phyloP scores from a whole-genome alignment of 1,284 basidiomycete species.

The Microbotryum intermedium region DNA sequence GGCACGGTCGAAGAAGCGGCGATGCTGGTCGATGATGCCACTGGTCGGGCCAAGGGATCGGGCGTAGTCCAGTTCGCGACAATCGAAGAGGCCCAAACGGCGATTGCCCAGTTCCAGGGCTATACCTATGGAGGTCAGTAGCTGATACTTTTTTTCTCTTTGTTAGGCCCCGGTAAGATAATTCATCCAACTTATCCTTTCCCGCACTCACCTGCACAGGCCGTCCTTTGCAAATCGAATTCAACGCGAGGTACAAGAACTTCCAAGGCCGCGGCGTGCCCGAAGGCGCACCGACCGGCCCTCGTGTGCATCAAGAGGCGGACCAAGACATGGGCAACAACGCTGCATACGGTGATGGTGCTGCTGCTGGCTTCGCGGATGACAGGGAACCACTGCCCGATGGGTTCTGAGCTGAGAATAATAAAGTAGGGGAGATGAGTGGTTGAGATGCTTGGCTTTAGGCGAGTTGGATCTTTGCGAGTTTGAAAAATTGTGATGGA shows the following conservation, averaged over 20 bases:
- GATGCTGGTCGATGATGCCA: slow-evolving; percentile 63
- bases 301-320: neutral
- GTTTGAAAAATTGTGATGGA: no score
- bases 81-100: slow-evolving; percentile 79
- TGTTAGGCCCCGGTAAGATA: neutral
- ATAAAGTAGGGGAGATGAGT: no score
- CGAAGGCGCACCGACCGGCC: neutral
- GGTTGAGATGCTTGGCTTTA: no score
- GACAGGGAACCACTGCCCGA: neutral
- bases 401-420: no score
- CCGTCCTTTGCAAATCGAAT: slow-evolving; percentile 20
- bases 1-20: slow-evolving; percentile 90
- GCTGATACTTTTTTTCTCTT: neutral
- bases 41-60: slow-evolving; percentile 70
- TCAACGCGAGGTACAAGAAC: slow-evolving; percentile 22
- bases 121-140: slow-evolving; percentile 33
- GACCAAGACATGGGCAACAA: neutral
- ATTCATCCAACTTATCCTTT: neutral
- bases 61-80: slow-evolving; percentile 94
- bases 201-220: neutral
- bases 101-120: slow-evolving; percentile 61
- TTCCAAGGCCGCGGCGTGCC: neutral
- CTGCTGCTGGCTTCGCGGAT: neutral
- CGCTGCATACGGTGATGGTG: neutral
- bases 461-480: no score